Base-by-base conservation (phyloP, 1,284 basidiomycete genomes). In the Mycena sp. region DNA sequence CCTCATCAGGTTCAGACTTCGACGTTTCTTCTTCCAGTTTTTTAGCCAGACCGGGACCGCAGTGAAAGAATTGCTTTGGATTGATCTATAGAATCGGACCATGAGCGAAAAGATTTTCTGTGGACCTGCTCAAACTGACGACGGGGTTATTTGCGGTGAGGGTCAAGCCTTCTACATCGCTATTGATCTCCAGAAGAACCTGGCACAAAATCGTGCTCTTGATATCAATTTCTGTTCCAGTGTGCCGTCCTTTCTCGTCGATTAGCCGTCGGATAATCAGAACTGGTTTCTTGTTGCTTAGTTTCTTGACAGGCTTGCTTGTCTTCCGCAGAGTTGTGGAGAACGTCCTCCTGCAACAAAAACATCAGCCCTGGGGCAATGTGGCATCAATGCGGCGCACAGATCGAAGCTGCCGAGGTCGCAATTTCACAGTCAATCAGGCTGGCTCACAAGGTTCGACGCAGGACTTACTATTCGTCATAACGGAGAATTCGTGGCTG, bases 211-310 rank as follows among this genome's bases (percentile, higher is more conserved):
- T 37, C n/a, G 16, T 30, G 50, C 71, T 73, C 44, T 65, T 67
- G 43, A 74, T 59, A 30, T 72, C 71, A 29, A 73, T 57, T 19
- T 64, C 61, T 11, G 71, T 73, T 9, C 32, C 35, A 14, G 7
- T 23, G 32, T 65, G 62, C 12, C 50, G 58, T 10, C 72, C 73
- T 30, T 64, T 69, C 37, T 59, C 25, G 64, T 74, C 54, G 32
- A 75, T 72, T 4, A 69, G 12, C 6, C 72, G 70, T 12, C 67
- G 58, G 30, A 74, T 68, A 32, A 71, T 48, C 3, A 75, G 54
- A 7, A 67, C 69, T 11, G 56, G 57, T 35, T 74, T 72, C 46
- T 72, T 70, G 43, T 65, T 65, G 30, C 41, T 41, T 2, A 53
- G 16, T 37, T 68, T 70, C 49, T 68, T 69, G 17, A 26, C 48